Percentiles rank a stretch among this genome's conserved stretches.
phyloP scores from a whole-genome alignment of 2,329 filamentous ascomycete genomes.

The Chrysoporthe deuterocubensis region DNA sequence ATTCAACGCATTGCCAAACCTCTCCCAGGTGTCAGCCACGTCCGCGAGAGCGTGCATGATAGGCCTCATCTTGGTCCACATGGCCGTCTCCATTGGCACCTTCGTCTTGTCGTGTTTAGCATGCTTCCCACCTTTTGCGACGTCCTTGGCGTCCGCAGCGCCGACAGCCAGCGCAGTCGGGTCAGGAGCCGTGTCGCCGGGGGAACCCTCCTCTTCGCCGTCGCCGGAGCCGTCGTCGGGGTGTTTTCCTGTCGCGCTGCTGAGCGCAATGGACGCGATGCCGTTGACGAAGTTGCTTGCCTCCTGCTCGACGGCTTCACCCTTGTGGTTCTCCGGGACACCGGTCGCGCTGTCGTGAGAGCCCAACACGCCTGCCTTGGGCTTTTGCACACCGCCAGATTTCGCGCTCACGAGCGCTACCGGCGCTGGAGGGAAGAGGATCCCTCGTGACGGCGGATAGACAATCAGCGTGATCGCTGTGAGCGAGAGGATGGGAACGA shows the following conservation, averaged over 20 bases:
- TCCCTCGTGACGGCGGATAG: constrained; percentile 62
- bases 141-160: constrained; percentile 46
- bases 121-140: constrained; percentile 50
- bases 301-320: constrained; percentile 82
- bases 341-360: constrained; percentile 79
- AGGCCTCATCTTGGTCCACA: constrained; percentile 73
- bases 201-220: constrained; percentile 37
- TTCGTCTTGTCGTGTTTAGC: constrained; percentile 74
- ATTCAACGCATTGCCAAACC: constrained; percentile 60
- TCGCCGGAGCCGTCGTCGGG: constrained; percentile 65
- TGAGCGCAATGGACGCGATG: constrained; percentile 72
- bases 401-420: constrained; percentile 71
- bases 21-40: constrained; percentile 55
- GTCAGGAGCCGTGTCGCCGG: constrained; percentile 37
- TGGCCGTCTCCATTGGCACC: constrained; percentile 71
- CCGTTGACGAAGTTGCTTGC: constrained; percentile 79
- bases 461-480: constrained; percentile 69
- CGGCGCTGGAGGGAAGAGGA: constrained; percentile 78
- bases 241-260: constrained; percentile 77
- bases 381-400: constrained; percentile 77
- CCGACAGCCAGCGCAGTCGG: constrained; percentile 43
- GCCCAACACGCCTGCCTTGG: constrained; percentile 74
- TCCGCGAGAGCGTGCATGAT: constrained; percentile 65
- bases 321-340: constrained; percentile 80
- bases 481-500: constrained; percentile 63